These are phyloP conservation scores for Eutypa lata DNA, from an alignment of 2,329 filamentous ascomycete genomes.

Conservation along the genomic window DNA sequence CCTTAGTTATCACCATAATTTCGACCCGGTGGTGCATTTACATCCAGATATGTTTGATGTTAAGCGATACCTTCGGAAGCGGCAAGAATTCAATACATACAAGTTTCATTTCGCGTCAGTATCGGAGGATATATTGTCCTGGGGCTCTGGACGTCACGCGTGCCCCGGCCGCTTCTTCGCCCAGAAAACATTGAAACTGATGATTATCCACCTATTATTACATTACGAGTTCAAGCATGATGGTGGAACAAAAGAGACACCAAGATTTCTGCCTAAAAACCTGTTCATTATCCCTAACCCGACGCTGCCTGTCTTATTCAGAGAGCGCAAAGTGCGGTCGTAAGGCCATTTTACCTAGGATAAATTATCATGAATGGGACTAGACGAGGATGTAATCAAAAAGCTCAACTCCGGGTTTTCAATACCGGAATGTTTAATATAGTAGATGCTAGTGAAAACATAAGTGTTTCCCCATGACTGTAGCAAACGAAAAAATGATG, in stretches of 20 bases:
- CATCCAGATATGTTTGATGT: slow-evolving; percentile 7
- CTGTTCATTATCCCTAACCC: background rate
- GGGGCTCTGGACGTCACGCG: slow-evolving; percentile 6
- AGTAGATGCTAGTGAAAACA: too few species aligned
- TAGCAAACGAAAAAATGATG: too few species aligned
- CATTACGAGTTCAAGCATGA: slow-evolving; percentile 2
- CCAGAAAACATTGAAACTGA: slow-evolving; percentile 9
- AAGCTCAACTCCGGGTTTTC: too few species aligned
- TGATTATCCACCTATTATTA: slow-evolving; percentile 7
- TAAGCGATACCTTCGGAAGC: slow-evolving; percentile 8
- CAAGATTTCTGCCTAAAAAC: slow-evolving; percentile 1
- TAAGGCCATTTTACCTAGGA: too few species aligned
- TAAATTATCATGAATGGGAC: too few species aligned
- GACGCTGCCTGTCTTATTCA: background rate
- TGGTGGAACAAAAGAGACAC: background rate
- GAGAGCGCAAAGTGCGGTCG: background rate
- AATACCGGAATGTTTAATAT: too few species aligned
- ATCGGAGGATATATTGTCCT: slow-evolving; percentile 5
- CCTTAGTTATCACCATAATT: slow-evolving; percentile 3
- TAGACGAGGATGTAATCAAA: too few species aligned
- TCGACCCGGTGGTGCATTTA: slow-evolving; percentile 4
- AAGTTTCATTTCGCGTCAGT: slow-evolving; percentile 13
- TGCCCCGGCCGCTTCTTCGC: slow-evolving; percentile 10
- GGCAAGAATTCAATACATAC: slow-evolving; percentile 1
- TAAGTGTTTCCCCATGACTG: too few species aligned